Percentiles rank a stretch among this genome's conserved stretches.
Evolutionary conservation across 1,284 basidiomycete species (phyloP).

Genomic region (Pseudozyma tsukubaensis): DNA sequence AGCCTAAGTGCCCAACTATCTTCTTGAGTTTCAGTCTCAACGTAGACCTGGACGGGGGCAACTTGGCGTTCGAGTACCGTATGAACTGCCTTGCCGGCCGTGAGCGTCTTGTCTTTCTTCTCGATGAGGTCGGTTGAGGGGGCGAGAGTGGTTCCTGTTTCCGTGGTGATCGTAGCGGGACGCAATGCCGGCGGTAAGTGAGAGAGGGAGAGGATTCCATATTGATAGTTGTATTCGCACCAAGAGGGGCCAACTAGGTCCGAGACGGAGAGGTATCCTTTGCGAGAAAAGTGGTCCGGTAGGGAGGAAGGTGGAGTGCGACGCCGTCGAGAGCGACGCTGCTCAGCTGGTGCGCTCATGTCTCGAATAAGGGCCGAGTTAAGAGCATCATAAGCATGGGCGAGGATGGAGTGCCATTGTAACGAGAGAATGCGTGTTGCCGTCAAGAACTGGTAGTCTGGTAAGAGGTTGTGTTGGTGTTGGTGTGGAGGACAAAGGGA

Average conservation of each 20-base stretch:
- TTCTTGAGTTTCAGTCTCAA: conserved; percentile 73
- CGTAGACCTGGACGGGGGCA: conserved; percentile 72
- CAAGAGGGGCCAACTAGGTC: conserved; percentile 63
- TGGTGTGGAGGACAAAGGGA: conserved; percentile 6
- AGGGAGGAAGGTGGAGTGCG: conserved; percentile 27
- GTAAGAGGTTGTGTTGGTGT: conserved; percentile 3
- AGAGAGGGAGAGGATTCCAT: conserved; percentile 53
- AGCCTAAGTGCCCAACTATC: conserved; percentile 80
- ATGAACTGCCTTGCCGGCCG: conserved; percentile 74
- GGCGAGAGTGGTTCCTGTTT: conserved; percentile 38
- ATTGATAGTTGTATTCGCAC: conserved; percentile 64
- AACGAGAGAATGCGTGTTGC: neutral
- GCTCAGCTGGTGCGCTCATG: neutral
- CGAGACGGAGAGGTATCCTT: conserved; percentile 58
- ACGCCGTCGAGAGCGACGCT: conserved; percentile 2
- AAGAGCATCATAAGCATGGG: neutral
- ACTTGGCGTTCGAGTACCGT: conserved; percentile 82
- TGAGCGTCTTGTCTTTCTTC: conserved; percentile 44
- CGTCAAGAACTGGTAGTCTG: too few species aligned
- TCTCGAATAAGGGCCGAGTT: neutral
- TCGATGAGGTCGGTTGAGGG: conserved; percentile 33
- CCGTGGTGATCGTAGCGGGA: conserved; percentile 55
- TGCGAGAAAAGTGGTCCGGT: conserved; percentile 41
- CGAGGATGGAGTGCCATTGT: neutral
- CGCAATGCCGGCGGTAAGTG: conserved; percentile 53